Evolutionary conservation across 2,329 filamentous ascomycete genomes (phyloP).

Genomic region (Achaetomium macrosporum): DNA sequence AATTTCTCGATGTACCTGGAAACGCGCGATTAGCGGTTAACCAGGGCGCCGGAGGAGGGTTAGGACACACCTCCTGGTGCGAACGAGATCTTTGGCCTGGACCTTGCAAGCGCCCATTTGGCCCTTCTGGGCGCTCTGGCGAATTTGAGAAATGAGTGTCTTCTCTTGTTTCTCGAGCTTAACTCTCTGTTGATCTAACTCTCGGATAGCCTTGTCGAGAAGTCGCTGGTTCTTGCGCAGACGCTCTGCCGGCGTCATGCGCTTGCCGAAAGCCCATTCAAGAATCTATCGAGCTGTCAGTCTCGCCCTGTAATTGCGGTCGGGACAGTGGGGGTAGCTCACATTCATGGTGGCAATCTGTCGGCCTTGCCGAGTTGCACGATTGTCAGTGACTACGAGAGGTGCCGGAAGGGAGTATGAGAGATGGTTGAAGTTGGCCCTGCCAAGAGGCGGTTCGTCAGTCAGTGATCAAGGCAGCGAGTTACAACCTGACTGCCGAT

Average conservation of each 20-base stretch:
- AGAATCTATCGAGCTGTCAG: constrained; percentile 61
- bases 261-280: constrained; percentile 99
- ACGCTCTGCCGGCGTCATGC: constrained; percentile 92
- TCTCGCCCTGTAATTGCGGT: constrained; percentile 7
- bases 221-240: constrained; percentile 91
- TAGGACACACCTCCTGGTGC: constrained; percentile 64
- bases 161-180: constrained; percentile 99
- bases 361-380: background rate
- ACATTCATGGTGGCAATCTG: constrained; percentile 50
- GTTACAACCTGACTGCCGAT: background rate
- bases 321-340: constrained; percentile 16
- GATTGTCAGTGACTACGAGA: background rate
- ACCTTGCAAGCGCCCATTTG: constrained; percentile 99
- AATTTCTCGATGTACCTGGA: constrained; percentile 92
- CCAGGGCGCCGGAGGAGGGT: background rate
- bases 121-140: constrained; percentile 95
- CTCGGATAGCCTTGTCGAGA: constrained; percentile 93
- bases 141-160: constrained; percentile 92
- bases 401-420: background rate
- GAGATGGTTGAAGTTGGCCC: background rate
- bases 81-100: constrained; percentile 92
- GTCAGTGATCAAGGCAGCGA: background rate
- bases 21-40: background rate
- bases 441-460: background rate
- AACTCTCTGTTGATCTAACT: constrained; percentile 87